Evolutionary conservation across 2,329 filamentous ascomycete species (phyloP).

Genomic region (Phyllosticta ampelicida): DNA sequence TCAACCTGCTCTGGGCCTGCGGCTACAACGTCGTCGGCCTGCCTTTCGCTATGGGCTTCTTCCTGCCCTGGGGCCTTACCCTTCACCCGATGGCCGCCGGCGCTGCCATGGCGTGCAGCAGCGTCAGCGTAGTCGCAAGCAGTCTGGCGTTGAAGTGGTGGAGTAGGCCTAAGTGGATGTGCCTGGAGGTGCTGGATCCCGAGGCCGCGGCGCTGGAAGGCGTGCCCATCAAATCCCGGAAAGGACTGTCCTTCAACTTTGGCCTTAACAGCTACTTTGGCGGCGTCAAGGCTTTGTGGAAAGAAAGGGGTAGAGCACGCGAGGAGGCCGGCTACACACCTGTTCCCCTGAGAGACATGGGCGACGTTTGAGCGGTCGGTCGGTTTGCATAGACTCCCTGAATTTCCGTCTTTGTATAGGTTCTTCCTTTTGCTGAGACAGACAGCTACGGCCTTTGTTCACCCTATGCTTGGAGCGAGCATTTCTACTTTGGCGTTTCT

Average conservation of each 20-base stretch:
- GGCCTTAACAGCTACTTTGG: background rate
- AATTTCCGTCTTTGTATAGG: background rate
- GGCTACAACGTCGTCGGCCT: constrained; percentile 85
- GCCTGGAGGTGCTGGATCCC: constrained; percentile 51
- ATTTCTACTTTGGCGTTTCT: background rate
- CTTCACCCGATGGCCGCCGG: constrained; percentile 91
- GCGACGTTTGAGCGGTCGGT: constrained; percentile 15
- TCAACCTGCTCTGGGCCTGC: constrained; percentile 88
- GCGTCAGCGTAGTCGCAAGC: constrained; percentile 79
- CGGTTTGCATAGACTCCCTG: too few relatives aligned
- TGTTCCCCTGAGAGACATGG: constrained; percentile 34
- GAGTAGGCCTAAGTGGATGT: constrained; percentile 79
- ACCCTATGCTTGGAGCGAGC: background rate
- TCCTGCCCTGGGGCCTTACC: constrained; percentile 78
- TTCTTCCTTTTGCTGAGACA: background rate
- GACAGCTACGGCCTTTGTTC: background rate
- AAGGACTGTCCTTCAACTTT: background rate
- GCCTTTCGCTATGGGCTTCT: constrained; percentile 93
- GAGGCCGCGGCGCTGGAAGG: constrained; percentile 5
- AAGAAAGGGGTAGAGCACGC: constrained; percentile 26
- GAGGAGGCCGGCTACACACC: constrained; percentile 32
- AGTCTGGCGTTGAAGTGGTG: constrained; percentile 79
- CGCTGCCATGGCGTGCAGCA: constrained; percentile 84
- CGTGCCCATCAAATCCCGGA: background rate
- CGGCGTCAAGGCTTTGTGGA: constrained; percentile 19